Evolutionary conservation across 140 eudicot genomes (phyloP).

Genomic region (Oenanthe javanica): DNA sequence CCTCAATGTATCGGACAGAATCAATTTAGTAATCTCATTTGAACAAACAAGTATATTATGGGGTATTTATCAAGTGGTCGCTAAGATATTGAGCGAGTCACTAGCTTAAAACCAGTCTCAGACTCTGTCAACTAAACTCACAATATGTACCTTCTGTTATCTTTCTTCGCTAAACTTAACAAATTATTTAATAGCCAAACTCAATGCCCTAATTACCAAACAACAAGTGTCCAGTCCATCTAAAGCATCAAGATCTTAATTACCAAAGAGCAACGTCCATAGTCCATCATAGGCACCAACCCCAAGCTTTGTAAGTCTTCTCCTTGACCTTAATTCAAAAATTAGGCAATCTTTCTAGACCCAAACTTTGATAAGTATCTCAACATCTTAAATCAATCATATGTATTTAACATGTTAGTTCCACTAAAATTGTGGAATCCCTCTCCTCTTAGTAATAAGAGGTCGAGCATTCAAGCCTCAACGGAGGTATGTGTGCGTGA

Average conservation of each 20-base stretch:
- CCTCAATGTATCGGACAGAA: background rate
- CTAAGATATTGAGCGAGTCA: background rate
- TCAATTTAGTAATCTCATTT: background rate
- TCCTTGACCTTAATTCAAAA: too few species aligned
- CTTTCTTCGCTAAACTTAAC: background rate
- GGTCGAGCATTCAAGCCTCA: background rate
- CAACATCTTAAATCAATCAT: background rate
- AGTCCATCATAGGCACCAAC: too few species aligned
- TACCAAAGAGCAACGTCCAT: too few species aligned
- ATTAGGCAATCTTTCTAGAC: too few species aligned
- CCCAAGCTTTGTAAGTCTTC: too few species aligned
- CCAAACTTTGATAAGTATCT: background rate
- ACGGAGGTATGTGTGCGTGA: background rate
- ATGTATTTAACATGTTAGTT: background rate
- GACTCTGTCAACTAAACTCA: too few species aligned
- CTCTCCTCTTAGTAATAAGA: background rate
- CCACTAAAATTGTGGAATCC: background rate
- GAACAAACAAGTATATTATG: background rate
- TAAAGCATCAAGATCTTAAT: too few species aligned
- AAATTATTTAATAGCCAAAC: background rate
- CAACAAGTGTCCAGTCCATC: too few species aligned
- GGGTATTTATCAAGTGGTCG: background rate
- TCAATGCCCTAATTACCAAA: too few species aligned
- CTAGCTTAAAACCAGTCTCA: background rate
- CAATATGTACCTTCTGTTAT: too few species aligned